Evolutionary conservation across 83 land plant species (phyloP).

Genomic region (Thuja plicata): DNA sequence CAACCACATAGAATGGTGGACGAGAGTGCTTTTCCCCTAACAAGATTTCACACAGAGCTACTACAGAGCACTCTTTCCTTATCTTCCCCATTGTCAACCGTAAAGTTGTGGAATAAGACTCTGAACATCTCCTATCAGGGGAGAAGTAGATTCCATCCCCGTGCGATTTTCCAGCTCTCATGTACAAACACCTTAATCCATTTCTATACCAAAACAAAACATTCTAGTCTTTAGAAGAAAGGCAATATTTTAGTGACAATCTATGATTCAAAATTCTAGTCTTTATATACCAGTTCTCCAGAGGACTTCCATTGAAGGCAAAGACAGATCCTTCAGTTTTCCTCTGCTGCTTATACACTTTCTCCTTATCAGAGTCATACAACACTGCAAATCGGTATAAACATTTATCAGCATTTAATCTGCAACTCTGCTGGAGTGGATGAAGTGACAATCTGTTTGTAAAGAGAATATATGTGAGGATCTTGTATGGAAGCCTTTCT

Average conservation of each 20-base stretch:
- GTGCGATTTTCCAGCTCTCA: not conserved
- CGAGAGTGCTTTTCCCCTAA: not conserved
- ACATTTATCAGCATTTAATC: not conserved
- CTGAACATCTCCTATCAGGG: not conserved
- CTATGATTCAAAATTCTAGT: too few species aligned
- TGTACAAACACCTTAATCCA: constrained; percentile 7
- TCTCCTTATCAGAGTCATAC: not conserved
- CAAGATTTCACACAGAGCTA: constrained; percentile 8
- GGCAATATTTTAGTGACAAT: too few species aligned
- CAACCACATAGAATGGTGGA: not conserved
- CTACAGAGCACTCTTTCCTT: not conserved
- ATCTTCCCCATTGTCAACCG: not conserved
- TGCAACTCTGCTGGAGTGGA: too few species aligned
- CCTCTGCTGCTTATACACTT: not conserved
- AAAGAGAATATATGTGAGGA: too few species aligned
- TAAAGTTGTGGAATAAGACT: not conserved
- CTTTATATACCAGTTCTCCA: not conserved
- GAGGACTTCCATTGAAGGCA: constrained; percentile 11
- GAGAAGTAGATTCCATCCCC: constrained; percentile 15
- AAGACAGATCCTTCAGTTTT: too few species aligned
- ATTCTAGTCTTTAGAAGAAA: too few species aligned
- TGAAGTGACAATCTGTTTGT: too few species aligned
- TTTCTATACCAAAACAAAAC: not conserved
- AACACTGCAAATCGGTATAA: not conserved
- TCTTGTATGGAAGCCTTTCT: not conserved